Evolutionary conservation across 805 yeast genomes (phyloP), one percentile per base, ranked within the genome.

Genomic region (Candida vaughaniae): DNA sequence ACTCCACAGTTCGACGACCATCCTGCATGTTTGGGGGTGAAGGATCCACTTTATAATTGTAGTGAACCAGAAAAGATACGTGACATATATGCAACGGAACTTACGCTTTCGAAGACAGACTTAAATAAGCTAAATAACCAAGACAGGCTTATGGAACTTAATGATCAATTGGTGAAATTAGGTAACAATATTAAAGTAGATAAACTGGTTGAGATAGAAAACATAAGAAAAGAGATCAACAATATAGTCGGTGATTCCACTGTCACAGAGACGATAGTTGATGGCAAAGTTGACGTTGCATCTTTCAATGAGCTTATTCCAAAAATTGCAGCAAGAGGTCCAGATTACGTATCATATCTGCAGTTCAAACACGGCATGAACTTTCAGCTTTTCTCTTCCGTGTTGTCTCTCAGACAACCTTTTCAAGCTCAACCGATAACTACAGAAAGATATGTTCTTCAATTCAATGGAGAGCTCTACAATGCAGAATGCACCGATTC

Each of bases 401-500:
- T 93, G 0, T 66, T 93, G 12, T 82, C 95, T 0, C 60, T 93
- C 28, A 68, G 99, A 39, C 72, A 75, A 15, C 98, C 98, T 0
- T 76, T 85, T 48, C 79, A 86, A 0, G 47, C 61, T 20, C 99
- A 93, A 58, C 96, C 98, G 0, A 46, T 41, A 2, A 44, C 44
- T 6, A 48, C 39, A 8, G 55, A 49, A 3, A 45, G 61, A 3
- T 52, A 31, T 46, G 65, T 48, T 0, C 53, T 95, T 6, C 95
- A 88, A 53, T 91, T 84, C 61, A 93, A 95, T 56, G 99, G 99
- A 0, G 97, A 93, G 51, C 60, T 93, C 8, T 93, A 93, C 57
- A 82, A 82, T 45, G 47, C 56, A 1, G 82, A 73, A 25, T 72
- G 83, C 16, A 46, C 64, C 22, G 44, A 48, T 4, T 36, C 66